Evolutionary conservation across 805 yeast species (phyloP).

Genomic region (Debaryomyces prosopidis): DNA sequence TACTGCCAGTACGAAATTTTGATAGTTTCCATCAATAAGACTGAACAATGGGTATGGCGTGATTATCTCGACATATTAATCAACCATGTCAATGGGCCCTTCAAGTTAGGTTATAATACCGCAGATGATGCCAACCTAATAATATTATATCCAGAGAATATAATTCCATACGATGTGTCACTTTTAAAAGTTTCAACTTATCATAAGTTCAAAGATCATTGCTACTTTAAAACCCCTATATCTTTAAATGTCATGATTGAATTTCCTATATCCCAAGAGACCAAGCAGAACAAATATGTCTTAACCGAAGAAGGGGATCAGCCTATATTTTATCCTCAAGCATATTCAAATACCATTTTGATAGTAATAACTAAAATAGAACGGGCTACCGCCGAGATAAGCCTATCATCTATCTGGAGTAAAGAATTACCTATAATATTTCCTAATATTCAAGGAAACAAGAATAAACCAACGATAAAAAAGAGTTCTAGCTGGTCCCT

Average conservation of each 20-base stretch:
- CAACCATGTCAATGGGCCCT: conserved; percentile 27
- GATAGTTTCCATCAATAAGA: conserved; percentile 26
- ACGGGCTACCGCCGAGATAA: conserved; percentile 7
- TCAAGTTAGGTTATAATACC: conserved; percentile 16
- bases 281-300: background rate
- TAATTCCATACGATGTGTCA: conserved; percentile 20
- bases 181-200: conserved; percentile 1
- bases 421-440: conserved; percentile 10
- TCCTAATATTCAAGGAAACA: background rate
- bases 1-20: conserved; percentile 46
- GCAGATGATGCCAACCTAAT: conserved; percentile 6
- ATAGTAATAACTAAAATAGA: conserved; percentile 9
- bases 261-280: conserved; percentile 4
- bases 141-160: conserved; percentile 12
- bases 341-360: background rate
- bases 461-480: conserved; percentile 1
- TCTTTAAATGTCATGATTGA: conserved; percentile 6
- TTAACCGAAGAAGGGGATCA: conserved; percentile 1
- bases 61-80: conserved; percentile 22
- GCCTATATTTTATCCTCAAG: background rate
- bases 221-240: conserved; percentile 14
- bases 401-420: conserved; percentile 10
- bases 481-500: conserved; percentile 14
- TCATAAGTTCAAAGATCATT: conserved; percentile 4
- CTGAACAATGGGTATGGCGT: conserved; percentile 45